phyloP scores from a whole-genome alignment of 2,329 filamentous ascomycete genomes.

The Sclerotiophoma versabilis region DNA sequence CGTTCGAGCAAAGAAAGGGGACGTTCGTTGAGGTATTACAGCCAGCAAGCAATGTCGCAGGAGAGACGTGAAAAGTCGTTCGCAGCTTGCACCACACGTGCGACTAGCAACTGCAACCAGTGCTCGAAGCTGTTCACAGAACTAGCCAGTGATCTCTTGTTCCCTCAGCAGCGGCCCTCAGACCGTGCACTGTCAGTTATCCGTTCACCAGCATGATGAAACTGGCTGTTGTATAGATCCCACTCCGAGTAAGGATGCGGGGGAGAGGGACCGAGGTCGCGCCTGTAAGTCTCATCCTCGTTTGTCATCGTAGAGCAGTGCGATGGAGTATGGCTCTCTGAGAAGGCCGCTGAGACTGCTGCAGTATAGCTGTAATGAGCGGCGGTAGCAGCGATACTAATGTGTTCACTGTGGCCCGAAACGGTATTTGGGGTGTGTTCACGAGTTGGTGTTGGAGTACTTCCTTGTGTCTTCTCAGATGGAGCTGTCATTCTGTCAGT shows the following conservation, averaged over 20 bases:
- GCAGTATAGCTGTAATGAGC: not conserved
- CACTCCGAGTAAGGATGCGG: not conserved
- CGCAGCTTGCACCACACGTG: no score
- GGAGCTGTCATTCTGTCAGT: not conserved
- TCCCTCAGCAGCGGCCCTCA: no score
- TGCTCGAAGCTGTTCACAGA: no score
- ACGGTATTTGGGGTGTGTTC: not conserved
- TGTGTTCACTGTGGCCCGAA: not conserved
- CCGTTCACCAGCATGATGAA: no score
- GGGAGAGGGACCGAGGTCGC: not conserved
- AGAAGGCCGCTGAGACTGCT: not conserved
- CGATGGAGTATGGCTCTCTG: not conserved
- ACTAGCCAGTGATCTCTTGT: no score
- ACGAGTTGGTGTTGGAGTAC: not conserved
- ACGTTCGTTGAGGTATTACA: no score
- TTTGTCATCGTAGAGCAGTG: not conserved
- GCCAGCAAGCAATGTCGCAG: no score
- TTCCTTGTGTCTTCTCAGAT: not conserved
- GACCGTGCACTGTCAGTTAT: not conserved
- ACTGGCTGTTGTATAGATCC: not conserved
- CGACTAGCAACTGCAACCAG: no score
- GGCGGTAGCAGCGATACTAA: no score
- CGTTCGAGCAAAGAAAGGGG: no score
- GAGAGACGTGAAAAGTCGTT: no score
- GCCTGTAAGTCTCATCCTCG: not conserved